Base-by-base conservation (phyloP, 108 stramenopile species). In the Nitzschia palea region DNA sequence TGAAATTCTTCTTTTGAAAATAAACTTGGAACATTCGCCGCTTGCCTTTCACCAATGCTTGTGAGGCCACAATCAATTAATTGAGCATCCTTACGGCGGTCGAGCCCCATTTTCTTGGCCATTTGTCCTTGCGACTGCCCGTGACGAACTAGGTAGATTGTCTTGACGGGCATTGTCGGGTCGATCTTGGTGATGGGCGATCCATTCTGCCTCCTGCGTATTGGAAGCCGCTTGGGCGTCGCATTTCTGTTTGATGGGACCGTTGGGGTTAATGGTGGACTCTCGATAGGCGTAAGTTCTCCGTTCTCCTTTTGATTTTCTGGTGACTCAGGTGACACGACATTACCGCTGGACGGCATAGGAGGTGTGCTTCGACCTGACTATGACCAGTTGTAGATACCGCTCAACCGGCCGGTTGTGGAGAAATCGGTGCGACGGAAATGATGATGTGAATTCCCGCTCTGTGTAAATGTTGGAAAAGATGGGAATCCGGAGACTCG, bases 71-170 rank as follows among this genome's bases (percentile, higher is more conserved):
- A 74, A 45, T 80, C 79, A 0, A 23, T 26, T 34, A 80, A 62
- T 18, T 60, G n/a, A 3, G 22, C 61, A 62, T 80, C 74, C 8
- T 14, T 70, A 5, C 56, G 34, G 51, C 79, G 73, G 29, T 71
- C 65, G 50, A 67, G 14, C 4, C 58, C 57, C 14, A 50, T 58
- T n/a, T 44, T 33, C 3, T 55, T 29, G 14, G 79, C 73, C 20
- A 34, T 52, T 62, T 80, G 79, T 18, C 79, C 79, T 45, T 57
- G 35, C 14, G 74, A 75, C 22, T 75, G 40, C 1, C 79, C 79
- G 50, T 80, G 79, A 27, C 79, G 68, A 62, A 80, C 63, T 34
- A 80, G 37, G 59, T 56, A 75, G 35, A 79, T 28, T 8, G 59
- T 67, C 44, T 68, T 68, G 26, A 28, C 8, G 22, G 56, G 55